These are phyloP conservation scores for Exophiala mesophila DNA, from an alignment of 2,329 filamentous ascomycete species.

Conservation along the genomic window DNA sequence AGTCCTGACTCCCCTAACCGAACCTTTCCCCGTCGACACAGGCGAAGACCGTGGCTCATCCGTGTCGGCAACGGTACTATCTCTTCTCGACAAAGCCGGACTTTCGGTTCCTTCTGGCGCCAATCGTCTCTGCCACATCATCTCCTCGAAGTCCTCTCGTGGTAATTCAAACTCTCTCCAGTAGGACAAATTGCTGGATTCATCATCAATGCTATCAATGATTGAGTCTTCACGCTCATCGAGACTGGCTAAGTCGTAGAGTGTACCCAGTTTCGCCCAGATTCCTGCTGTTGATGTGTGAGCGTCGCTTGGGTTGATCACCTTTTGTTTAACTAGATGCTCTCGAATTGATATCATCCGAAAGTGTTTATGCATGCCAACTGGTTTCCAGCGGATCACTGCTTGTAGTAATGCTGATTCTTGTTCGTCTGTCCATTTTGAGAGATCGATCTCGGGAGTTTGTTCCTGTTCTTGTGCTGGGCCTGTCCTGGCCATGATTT, in stretches of 20 bases:
- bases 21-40: slow-evolving; percentile 3
- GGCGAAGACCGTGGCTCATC: slow-evolving; percentile 36
- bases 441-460: slow-evolving; percentile 4
- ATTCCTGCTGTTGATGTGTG: slow-evolving; percentile 74
- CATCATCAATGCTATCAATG: slow-evolving; percentile 50
- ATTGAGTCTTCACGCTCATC: slow-evolving; percentile 71
- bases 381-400: slow-evolving; percentile 93
- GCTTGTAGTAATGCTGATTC: slow-evolving; percentile 88
- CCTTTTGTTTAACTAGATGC: slow-evolving; percentile 73
- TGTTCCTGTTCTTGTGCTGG: background rate
- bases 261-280: slow-evolving; percentile 76
- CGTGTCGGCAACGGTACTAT: slow-evolving; percentile 44
- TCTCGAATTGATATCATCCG: slow-evolving; percentile 83
- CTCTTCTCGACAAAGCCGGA: slow-evolving; percentile 32
- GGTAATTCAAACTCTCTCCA: slow-evolving; percentile 66
- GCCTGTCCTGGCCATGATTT: background rate
- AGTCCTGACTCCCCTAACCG: slow-evolving; percentile 29
- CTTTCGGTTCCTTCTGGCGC: slow-evolving; percentile 29
- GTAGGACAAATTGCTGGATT: slow-evolving; percentile 47
- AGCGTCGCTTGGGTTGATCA: slow-evolving; percentile 60
- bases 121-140: slow-evolving; percentile 46
- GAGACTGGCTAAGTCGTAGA: slow-evolving; percentile 81
- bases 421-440: slow-evolving; percentile 89
- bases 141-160: slow-evolving; percentile 41
- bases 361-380: slow-evolving; percentile 92